Percentiles rank a stretch among this genome's conserved stretches.
Evolutionary conservation across 2,329 filamentous ascomycete species (phyloP).

Genomic region (Botrytis medusae): DNA sequence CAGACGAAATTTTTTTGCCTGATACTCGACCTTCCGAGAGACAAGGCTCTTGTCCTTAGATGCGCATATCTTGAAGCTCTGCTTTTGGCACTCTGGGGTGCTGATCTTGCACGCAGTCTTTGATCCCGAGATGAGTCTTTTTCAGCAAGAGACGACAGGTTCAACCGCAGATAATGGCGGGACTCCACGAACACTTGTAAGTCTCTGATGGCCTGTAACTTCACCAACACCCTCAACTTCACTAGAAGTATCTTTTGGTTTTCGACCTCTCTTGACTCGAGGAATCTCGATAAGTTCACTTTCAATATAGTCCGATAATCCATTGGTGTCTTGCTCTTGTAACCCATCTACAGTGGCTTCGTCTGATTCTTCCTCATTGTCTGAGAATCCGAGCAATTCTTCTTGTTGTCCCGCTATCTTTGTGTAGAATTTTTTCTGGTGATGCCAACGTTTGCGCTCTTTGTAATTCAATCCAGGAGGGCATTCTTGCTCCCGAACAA

Average conservation of each 20-base stretch:
- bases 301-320: not conserved
- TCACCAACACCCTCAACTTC: too few species aligned
- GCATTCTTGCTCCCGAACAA: too few species aligned
- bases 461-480: not conserved
- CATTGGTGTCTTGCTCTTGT: not conserved
- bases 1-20: not conserved
- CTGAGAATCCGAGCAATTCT: not conserved
- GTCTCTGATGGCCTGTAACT: not conserved
- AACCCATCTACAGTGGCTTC: not conserved
- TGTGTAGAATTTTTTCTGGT: not conserved
- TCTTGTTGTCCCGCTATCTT: not conserved
- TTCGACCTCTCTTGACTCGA: not conserved
- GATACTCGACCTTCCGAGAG: not conserved
- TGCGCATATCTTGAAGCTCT: too few species aligned
- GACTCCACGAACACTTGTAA: not conserved
- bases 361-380: not conserved
- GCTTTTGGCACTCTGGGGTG: not conserved
- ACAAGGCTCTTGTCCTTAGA: rapidly evolving
- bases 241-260: not conserved
- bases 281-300: not conserved
- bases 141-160: not conserved
- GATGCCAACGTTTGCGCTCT: not conserved
- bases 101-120: not conserved
- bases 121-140: not conserved
- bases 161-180: not conserved